Evolutionary conservation across 305 asterid species (phyloP).

Genomic region (Salvia sclarea): DNA sequence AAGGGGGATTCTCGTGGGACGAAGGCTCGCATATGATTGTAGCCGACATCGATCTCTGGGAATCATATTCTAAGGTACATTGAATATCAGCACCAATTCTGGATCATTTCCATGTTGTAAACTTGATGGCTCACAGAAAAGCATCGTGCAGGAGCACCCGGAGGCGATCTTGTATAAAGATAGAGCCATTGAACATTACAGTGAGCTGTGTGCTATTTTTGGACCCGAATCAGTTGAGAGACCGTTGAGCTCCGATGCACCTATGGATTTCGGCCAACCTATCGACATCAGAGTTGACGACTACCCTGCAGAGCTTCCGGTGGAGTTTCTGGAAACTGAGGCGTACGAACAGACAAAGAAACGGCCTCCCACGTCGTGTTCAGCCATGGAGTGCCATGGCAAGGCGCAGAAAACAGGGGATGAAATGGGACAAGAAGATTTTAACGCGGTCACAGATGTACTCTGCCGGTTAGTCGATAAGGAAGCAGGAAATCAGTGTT

Average conservation of each 20-base stretch:
- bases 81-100: background rate
- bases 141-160: slow-evolving; percentile 39
- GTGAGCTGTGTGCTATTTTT: slow-evolving; percentile 34
- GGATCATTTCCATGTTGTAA: background rate
- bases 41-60: slow-evolving; percentile 40
- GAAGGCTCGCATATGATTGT: slow-evolving; percentile 34
- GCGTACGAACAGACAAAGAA: slow-evolving; percentile 27
- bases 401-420: slow-evolving; percentile 35
- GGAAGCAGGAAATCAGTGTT: slow-evolving; percentile 23
- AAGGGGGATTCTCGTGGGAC: slow-evolving; percentile 44
- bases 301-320: slow-evolving; percentile 36
- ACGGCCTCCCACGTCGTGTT: slow-evolving; percentile 16
- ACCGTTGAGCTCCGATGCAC: slow-evolving; percentile 23
- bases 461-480: slow-evolving; percentile 19
- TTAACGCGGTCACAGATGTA: slow-evolving; percentile 2
- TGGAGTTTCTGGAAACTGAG: slow-evolving; percentile 23
- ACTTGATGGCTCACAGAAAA: background rate
- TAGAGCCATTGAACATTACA: slow-evolving; percentile 27
- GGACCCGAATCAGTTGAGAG: slow-evolving; percentile 32
- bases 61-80: slow-evolving; percentile 37
- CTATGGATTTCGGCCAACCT: slow-evolving; percentile 31
- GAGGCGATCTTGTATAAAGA: slow-evolving; percentile 35
- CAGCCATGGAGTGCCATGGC: slow-evolving; percentile 20
- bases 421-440: slow-evolving; percentile 3
- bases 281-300: slow-evolving; percentile 31